Percentiles rank a stretch among this genome's conserved stretches.
Evolutionary conservation across 495 filamentous ascomycete species (phyloP).

Genomic region (Penicillium egyptiacum): DNA sequence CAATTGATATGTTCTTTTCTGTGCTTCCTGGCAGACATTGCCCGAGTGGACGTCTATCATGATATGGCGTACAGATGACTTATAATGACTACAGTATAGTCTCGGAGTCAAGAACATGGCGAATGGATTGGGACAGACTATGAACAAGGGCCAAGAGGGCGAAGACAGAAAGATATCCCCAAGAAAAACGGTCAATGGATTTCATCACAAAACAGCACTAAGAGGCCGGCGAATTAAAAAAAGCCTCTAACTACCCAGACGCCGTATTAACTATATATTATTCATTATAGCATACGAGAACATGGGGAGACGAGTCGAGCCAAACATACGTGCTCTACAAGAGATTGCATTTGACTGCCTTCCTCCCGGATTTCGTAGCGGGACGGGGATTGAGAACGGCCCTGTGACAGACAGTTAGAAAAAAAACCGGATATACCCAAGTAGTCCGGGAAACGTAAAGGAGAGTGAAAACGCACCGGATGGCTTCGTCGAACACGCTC

Average conservation of each 20-base stretch:
- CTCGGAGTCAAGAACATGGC: neutral
- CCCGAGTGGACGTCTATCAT: neutral
- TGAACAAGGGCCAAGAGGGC: neutral
- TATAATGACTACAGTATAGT: neutral
- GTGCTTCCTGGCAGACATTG: neutral
- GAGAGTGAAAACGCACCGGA: conserved; percentile 61
- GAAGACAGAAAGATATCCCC: conserved; percentile 4
- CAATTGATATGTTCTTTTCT: conserved; percentile 8
- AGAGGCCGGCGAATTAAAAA: conserved; percentile 17
- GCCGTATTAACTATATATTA: conserved; percentile 52
- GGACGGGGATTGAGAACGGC: conserved; percentile 82
- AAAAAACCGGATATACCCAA: neutral
- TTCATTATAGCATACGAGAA: conserved; percentile 39
- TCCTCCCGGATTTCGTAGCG: conserved; percentile 59
- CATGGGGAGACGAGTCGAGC: conserved; percentile 18
- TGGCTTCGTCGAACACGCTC: conserved; percentile 97
- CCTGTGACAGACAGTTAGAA: conserved; percentile 40
- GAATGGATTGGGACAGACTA: neutral
- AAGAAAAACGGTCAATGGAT: conserved; percentile 27
- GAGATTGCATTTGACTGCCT: conserved; percentile 66
- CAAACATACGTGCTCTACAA: conserved; percentile 52
- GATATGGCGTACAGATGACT: neutral
- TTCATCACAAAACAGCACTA: conserved; percentile 31
- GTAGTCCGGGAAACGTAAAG: neutral
- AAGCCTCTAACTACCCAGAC: conserved; percentile 39